These are phyloP conservation scores for Ceratobasidium theobromae DNA, from an alignment of 1,284 basidiomycete genomes.

Conservation along the genomic window DNA sequence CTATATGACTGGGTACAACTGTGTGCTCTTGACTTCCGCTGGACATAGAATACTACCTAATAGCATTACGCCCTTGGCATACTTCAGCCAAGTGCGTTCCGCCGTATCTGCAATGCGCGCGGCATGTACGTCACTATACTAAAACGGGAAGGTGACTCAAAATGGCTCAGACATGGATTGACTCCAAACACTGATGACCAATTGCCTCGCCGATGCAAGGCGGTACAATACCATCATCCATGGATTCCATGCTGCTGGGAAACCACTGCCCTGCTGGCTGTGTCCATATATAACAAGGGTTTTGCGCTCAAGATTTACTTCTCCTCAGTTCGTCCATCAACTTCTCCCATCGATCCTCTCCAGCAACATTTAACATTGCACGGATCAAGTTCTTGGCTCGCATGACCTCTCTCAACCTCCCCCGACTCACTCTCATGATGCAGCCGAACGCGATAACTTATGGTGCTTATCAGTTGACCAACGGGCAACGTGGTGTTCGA, in stretches of 20 bases:
- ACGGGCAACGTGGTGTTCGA: neutral
- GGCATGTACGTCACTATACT: too few species aligned
- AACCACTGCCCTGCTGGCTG: conserved; percentile 2
- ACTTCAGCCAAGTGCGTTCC: too few species aligned
- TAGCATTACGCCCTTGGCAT: too few species aligned
- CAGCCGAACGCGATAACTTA: conserved; percentile 13
- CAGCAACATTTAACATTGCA: neutral
- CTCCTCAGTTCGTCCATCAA: neutral
- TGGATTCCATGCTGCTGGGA: neutral
- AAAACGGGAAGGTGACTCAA: too few species aligned
- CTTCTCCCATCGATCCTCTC: neutral
- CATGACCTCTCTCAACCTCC: conserved; percentile 17
- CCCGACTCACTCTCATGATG: conserved; percentile 16
- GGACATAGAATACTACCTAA: too few species aligned
- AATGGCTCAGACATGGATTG: too few species aligned
- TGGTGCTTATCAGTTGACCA: conserved; percentile 1
- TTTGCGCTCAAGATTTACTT: neutral
- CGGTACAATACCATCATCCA: neutral
- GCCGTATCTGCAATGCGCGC: too few species aligned
- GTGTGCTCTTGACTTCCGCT: too few species aligned
- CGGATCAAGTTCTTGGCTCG: neutral
- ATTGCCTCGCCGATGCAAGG: neutral
- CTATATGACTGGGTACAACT: too few species aligned
- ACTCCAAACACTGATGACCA: too few species aligned
- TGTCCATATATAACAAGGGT: conserved; percentile 15